phyloP scores from a whole-genome alignment of 1,284 basidiomycete genomes.

The Cutaneotrichosporon cutaneum region DNA sequence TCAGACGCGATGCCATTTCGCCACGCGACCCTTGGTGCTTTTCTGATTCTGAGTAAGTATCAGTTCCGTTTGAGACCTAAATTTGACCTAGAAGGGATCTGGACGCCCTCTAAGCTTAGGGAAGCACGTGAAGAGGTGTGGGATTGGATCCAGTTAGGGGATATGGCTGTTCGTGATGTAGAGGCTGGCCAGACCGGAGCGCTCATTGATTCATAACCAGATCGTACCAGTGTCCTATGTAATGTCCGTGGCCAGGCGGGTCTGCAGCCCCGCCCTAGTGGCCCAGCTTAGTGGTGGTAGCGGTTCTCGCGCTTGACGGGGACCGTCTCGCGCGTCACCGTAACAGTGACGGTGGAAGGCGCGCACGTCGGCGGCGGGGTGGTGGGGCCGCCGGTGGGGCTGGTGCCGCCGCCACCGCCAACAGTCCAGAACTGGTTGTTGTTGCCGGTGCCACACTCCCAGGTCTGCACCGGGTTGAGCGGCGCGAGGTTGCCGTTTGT shows the following conservation, averaged over 20 bases:
- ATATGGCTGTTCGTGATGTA: too few relatives aligned
- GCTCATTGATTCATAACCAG: too few relatives aligned
- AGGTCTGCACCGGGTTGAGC: constrained; percentile 33
- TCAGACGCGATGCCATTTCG: constrained; percentile 20
- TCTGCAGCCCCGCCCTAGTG: neutral
- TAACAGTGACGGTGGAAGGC: neutral
- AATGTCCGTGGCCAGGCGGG: constrained; percentile 1
- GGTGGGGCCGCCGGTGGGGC: neutral
- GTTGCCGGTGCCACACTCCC: constrained; percentile 27
- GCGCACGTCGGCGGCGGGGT: neutral
- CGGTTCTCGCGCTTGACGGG: neutral
- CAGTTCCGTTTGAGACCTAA: neutral
- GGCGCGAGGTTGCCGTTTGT: constrained; percentile 16
- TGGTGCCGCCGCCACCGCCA: neutral
- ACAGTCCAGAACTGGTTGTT: constrained; percentile 25
- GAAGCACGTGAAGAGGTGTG: too few relatives aligned
- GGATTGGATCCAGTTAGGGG: too few relatives aligned
- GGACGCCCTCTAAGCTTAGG: too few relatives aligned
- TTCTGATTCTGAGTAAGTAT: neutral
- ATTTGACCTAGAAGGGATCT: too few relatives aligned
- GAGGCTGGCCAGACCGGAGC: too few relatives aligned
- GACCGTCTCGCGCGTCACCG: neutral
- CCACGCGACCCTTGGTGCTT: constrained; percentile 13
- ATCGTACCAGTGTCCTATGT: neutral
- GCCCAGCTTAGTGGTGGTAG: constrained; percentile 4